Percentiles rank a stretch among this genome's conserved stretches.
Conservation (phyloP, 148 eudicot genomes). For the Fagopyrum homotropicum region DNA sequence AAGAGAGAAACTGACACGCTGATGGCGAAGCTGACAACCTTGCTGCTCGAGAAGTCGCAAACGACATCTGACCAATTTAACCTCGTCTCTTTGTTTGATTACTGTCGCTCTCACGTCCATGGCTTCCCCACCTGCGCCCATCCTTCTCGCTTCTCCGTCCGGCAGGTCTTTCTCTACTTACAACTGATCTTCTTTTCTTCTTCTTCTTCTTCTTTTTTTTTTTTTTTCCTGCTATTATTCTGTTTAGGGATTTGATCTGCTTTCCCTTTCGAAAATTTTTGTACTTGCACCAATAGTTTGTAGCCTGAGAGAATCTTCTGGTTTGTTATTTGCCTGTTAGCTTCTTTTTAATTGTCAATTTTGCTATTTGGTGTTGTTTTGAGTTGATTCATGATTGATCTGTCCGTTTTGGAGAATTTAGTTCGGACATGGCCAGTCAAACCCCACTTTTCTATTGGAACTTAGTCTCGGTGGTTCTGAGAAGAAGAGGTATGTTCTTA, state of each 20-base stretch:
- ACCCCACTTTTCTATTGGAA: conserved; percentile 81
- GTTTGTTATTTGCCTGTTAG: background rate
- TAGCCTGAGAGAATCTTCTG: background rate
- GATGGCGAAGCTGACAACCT: conserved; percentile 34
- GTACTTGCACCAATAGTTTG: background rate
- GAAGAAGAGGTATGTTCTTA: conserved; percentile 59
- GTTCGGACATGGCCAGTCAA: conserved; percentile 98
- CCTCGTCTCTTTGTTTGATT: conserved; percentile 42
- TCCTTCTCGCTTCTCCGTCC: conserved; percentile 48
- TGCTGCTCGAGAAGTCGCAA: conserved; percentile 13
- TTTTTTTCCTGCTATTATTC: background rate
- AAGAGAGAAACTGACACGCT: background rate
- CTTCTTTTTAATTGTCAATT: background rate
- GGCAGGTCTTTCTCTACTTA: conserved; percentile 37
- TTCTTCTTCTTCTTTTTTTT: no score
- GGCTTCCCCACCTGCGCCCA: conserved; percentile 53
- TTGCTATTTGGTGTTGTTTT: background rate
- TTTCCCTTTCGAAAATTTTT: background rate
- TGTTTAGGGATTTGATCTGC: background rate
- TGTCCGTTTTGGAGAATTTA: conserved; percentile 19
- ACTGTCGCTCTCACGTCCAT: conserved; percentile 46
- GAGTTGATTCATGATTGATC: conserved; percentile 7
- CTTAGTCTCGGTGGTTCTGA: conserved; percentile 34
- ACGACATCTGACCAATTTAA: conserved; percentile 39
- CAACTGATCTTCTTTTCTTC: background rate